Conservation (phyloP, 1,284 basidiomycete genomes). For the Anthracocystis walkeri region DNA sequence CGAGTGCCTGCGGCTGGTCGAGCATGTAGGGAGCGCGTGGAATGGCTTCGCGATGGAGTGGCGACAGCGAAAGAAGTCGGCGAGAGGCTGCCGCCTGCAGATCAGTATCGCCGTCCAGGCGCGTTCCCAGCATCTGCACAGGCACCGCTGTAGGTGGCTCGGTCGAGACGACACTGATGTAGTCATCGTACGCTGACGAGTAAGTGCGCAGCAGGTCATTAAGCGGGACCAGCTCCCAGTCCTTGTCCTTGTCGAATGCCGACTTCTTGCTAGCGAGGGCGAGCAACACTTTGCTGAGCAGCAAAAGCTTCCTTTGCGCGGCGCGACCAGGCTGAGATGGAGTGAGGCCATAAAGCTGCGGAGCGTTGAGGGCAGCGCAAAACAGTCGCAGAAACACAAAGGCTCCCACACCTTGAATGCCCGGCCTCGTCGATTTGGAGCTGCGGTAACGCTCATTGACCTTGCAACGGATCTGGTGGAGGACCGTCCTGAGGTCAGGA, state of each 20-base stretch:
- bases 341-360: conserved; percentile 61
- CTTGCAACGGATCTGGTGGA: conserved; percentile 51
- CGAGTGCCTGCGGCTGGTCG: conserved; percentile 53
- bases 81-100: conserved; percentile 40
- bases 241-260: conserved; percentile 59
- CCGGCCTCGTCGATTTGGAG: conserved; percentile 45
- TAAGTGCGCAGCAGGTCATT: conserved; percentile 53
- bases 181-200: conserved; percentile 60
- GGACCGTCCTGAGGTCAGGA: conserved; percentile 51
- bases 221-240: conserved; percentile 51
- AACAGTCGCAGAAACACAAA: conserved; percentile 64
- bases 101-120: conserved; percentile 49
- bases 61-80: conserved; percentile 24
- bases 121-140: conserved; percentile 26
- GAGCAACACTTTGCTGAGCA: conserved; percentile 58
- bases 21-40: conserved; percentile 53
- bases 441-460: conserved; percentile 54
- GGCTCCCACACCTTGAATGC: conserved; percentile 61
- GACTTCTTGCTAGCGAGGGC: conserved; percentile 57
- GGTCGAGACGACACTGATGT: conserved; percentile 59
- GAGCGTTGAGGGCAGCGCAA: conserved; percentile 61
- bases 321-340: conserved; percentile 34
- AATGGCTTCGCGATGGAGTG: conserved; percentile 56
- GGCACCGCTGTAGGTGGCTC: conserved; percentile 39
- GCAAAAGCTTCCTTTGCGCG: conserved; percentile 42